Conservation (phyloP, 257 asterid species). For the Rubia yunnanensis region DNA sequence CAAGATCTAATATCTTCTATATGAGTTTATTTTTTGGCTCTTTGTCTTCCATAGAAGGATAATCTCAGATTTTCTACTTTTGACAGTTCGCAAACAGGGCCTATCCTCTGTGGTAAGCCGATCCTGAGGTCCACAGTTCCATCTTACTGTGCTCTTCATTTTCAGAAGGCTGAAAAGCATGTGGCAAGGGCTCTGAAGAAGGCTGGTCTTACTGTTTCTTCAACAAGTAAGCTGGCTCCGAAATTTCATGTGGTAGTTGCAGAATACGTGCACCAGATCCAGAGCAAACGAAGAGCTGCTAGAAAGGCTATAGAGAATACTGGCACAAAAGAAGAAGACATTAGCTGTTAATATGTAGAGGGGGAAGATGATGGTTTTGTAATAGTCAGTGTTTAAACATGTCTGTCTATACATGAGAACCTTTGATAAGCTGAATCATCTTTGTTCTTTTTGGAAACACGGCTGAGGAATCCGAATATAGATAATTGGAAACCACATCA, state of each 20-base stretch:
- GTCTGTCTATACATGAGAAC: neutral
- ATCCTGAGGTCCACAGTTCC: constrained; percentile 73
- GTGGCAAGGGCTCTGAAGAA: constrained; percentile 78
- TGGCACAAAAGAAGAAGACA: constrained; percentile 36
- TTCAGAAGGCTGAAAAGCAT: constrained; percentile 69
- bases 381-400: neutral
- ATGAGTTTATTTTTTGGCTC: neutral
- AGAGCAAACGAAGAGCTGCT: constrained; percentile 62
- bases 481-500: neutral
- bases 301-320: constrained; percentile 33
- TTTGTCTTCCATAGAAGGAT: constrained; percentile 4
- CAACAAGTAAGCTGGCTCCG: constrained; percentile 73
- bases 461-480: neutral
- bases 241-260: constrained; percentile 62
- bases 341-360: constrained; percentile 30
- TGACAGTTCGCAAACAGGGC: constrained; percentile 75
- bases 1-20: neutral
- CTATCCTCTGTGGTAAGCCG: constrained; percentile 84
- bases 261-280: constrained; percentile 64
- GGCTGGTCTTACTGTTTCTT: constrained; percentile 58
- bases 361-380: neutral
- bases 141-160: constrained; percentile 65
- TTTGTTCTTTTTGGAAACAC: neutral
- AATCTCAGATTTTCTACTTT: neutral
- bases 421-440: neutral